Conservation (phyloP, 225 moss, liverwort and hornwort genomes). For the Anthoceros angustus region DNA sequence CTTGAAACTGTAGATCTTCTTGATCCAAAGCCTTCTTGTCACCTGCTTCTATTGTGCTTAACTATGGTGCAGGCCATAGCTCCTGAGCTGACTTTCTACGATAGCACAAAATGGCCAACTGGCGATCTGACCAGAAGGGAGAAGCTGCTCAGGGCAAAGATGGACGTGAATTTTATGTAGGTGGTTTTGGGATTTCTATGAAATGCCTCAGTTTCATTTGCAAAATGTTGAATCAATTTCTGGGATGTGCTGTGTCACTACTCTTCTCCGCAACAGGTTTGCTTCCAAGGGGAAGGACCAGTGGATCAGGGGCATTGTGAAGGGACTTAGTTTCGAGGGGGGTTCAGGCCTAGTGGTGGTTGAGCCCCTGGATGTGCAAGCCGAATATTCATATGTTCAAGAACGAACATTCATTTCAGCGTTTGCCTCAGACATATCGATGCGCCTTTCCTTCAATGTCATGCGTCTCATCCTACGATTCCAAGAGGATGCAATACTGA, state of each 20-base stretch:
- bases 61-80: conserved; percentile 56
- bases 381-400: conserved; percentile 72
- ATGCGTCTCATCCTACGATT: conserved; percentile 74
- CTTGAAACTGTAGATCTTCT: not conserved
- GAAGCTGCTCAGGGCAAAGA: conserved; percentile 73
- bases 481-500: conserved; percentile 70
- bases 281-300: conserved; percentile 74
- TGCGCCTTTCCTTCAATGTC: conserved; percentile 85
- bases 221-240: not conserved
- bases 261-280: conserved; percentile 35
- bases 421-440: conserved; percentile 57
- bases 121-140: conserved; percentile 59
- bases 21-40: not conserved
- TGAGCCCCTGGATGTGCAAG: conserved; percentile 74
- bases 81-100: conserved; percentile 95
- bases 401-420: conserved; percentile 50
- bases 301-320: conserved; percentile 79
- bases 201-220: not conserved
- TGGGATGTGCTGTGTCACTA: too few species aligned
- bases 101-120: conserved; percentile 82
- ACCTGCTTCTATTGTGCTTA: conserved; percentile 1
- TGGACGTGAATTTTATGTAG: conserved; percentile 83
- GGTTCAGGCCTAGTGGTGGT: conserved; percentile 92
- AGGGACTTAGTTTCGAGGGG: conserved; percentile 80
- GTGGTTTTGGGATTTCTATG: conserved; percentile 6